Base-by-base conservation (phyloP, 305 asterid species). In the Fraxinus dipetala region DNA sequence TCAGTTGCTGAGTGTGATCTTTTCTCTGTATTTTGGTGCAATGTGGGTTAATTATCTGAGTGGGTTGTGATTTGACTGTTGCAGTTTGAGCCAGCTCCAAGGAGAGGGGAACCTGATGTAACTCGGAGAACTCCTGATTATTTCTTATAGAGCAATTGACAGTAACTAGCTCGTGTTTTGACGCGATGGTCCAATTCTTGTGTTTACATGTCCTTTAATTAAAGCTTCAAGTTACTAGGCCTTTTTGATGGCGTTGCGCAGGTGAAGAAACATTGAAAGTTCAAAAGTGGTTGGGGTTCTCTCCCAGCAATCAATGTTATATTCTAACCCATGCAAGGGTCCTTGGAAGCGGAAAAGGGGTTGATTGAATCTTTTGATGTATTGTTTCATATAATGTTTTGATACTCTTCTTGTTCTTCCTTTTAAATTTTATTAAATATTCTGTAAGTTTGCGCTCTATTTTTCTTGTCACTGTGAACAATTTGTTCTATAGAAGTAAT, bases 81-180 rank as follows among this genome's bases (percentile, higher is more conserved):
- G 84, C 92, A 93, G 97, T 93, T 93, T 84, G 97, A 93, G 85
- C 96, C 97, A 81, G 97, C 97, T 85, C 97, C 97, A 43, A 92
- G 97, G 91, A 90, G 97, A 88, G 97, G 97, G 36, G 97, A 93
- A 63, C 97, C 97, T 38, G 97, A 93, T 84, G 96, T 93, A 73
- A 93, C 97, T 40, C 89, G 97, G 82, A 92, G 97, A 89, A 93
- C 97, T 6, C 97, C 97, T 3, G 97, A 93, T 87, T 93, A 93
- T 86, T 93, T 93, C 93, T 89, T 93, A 90, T 93, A 89, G 92
- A 81, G 84, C 84, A 35, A 43, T 72, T 72, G 89, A 77, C 76
- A 20, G 81, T 63, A 51, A 72, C 78, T 75, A 85, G 84, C 87
- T 67, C 78, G 28, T 43, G 67, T 70, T 86, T 56, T 75, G 80